phyloP scores from a whole-genome alignment of 1,284 basidiomycete species.

The Coniferiporia sulphurascens region DNA sequence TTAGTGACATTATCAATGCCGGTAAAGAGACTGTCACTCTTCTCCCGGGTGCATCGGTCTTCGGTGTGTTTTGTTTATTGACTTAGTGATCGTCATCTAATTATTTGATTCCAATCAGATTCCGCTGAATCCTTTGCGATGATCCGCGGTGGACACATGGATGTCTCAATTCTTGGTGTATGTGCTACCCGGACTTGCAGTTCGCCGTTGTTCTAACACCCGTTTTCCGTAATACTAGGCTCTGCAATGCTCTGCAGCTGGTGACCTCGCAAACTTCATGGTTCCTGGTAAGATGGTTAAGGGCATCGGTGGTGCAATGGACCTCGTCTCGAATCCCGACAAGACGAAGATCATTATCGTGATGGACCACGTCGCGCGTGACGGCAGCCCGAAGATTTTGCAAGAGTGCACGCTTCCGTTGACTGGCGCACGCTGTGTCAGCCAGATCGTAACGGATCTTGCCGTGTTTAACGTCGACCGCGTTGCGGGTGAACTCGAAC shows the following conservation, averaged over 20 bases:
- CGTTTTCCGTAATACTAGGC: constrained; percentile 45
- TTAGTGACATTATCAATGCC: constrained; percentile 87
- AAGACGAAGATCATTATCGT: constrained; percentile 85
- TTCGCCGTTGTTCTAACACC: background rate
- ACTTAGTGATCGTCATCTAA: background rate
- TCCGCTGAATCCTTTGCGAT: constrained; percentile 91
- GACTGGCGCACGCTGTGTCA: constrained; percentile 83
- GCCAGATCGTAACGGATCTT: constrained; percentile 89
- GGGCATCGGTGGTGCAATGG: constrained; percentile 96
- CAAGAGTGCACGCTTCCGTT: constrained; percentile 80
- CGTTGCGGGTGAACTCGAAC: constrained; percentile 61
- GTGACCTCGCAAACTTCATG: constrained; percentile 98
- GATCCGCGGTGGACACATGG: constrained; percentile 94
- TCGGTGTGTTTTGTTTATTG: constrained; percentile 47
- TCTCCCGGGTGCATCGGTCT: constrained; percentile 87
- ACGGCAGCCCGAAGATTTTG: constrained; percentile 85
- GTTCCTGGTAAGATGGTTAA: constrained; percentile 91
- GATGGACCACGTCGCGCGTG: constrained; percentile 88
- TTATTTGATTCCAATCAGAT: constrained; percentile 38
- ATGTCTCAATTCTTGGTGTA: constrained; percentile 83
- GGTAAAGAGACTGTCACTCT: constrained; percentile 95
- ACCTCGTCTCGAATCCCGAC: constrained; percentile 90
- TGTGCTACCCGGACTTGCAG: constrained; percentile 20
- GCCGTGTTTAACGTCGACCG: constrained; percentile 89
- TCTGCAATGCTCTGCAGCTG: constrained; percentile 90